Evolutionary conservation across 148 eudicot species (phyloP).

Genomic region (Arbutus unedo): DNA sequence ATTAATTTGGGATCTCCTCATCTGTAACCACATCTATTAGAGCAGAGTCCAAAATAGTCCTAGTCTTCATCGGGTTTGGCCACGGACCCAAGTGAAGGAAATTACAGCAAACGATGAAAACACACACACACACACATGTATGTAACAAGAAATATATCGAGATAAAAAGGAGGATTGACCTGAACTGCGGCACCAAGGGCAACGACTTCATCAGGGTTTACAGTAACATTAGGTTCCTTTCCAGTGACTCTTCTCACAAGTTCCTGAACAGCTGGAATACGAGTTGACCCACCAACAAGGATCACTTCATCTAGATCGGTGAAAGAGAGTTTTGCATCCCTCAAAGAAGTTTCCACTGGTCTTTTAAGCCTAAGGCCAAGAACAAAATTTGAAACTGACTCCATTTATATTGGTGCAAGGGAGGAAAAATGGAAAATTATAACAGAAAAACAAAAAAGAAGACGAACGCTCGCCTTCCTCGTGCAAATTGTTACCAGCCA

Average conservation of each 20-base stretch:
- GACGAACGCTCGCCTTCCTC: too few relatives aligned
- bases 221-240: slow-evolving; percentile 59
- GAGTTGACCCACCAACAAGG: slow-evolving; percentile 74
- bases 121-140: not conserved
- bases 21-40: not conserved
- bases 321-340: slow-evolving; percentile 55
- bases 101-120: not conserved
- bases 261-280: slow-evolving; percentile 69
- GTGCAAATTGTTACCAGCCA: not conserved
- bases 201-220: slow-evolving; percentile 77
- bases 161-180: slow-evolving; percentile 27
- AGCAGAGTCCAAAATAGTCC: not conserved
- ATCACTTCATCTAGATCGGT: slow-evolving; percentile 70
- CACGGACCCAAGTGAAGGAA: not conserved
- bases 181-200: slow-evolving; percentile 87
- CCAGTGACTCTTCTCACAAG: slow-evolving; percentile 58
- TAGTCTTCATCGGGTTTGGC: not conserved
- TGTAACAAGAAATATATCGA: not conserved
- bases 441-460: not conserved
- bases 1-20: too few relatives aligned
- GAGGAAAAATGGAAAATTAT: not conserved
- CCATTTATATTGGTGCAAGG: not conserved
- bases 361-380: slow-evolving; percentile 43
- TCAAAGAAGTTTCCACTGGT: slow-evolving; percentile 58
- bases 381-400: not conserved